Conservation (phyloP, 345 rosid genomes). For the Moricandia moricandioides region DNA sequence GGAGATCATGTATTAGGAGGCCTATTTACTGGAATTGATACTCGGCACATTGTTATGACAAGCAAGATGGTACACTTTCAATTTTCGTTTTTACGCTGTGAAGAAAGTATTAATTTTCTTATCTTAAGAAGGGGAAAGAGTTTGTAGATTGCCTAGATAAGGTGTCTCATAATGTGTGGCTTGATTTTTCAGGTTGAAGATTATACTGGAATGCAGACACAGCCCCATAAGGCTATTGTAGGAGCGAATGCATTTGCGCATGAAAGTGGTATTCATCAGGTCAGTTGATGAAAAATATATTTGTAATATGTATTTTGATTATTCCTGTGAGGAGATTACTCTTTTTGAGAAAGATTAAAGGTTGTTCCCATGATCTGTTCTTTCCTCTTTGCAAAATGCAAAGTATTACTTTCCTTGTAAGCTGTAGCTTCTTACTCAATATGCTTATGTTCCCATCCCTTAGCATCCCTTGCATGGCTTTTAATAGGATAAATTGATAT, state of each 20-base stretch:
- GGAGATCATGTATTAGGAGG: constrained; percentile 82
- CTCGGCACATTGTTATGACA: constrained; percentile 73
- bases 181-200: constrained; percentile 71
- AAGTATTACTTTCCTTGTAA: neutral
- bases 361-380: neutral
- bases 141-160: neutral
- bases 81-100: constrained; percentile 2
- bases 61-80: constrained; percentile 78
- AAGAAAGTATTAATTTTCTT: neutral
- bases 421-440: constrained; percentile 11
- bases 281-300: constrained; percentile 18
- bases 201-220: constrained; percentile 76
- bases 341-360: neutral
- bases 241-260: constrained; percentile 98
- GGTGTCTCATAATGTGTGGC: neutral
- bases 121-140: constrained; percentile 2
- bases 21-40: constrained; percentile 70
- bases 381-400: neutral
- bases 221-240: constrained; percentile 95
- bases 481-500: neutral
- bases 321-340: neutral
- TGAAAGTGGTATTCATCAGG: constrained; percentile 98
- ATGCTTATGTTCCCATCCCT: constrained; percentile 1
- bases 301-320: neutral
- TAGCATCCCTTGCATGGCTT: neutral